Conservation (phyloP, 2,329 filamentous ascomycete species). For the Cadophora luteo-olivacea region DNA sequence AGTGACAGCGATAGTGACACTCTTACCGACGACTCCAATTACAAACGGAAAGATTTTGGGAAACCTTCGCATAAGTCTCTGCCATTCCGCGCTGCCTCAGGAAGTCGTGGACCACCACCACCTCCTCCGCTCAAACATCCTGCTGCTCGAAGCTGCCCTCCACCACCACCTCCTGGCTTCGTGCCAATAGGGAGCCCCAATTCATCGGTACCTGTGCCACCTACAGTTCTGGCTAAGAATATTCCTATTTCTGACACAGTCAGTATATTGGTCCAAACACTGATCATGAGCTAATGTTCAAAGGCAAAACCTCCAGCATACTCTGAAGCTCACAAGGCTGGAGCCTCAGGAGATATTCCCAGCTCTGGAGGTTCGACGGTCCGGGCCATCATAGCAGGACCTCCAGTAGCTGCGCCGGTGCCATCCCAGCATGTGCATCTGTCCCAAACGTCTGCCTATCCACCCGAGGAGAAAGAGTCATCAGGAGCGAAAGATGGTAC, state of each 20-base stretch:
- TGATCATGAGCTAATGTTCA: background rate
- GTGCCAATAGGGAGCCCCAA: background rate
- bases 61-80: background rate
- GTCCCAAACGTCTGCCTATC: background rate
- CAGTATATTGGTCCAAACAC: background rate
- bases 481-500: constrained; percentile 16
- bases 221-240: background rate
- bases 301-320: constrained; percentile 26
- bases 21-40: constrained; percentile 11
- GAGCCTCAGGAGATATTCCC: background rate
- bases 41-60: background rate
- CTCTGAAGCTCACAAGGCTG: constrained; percentile 7
- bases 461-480: constrained; percentile 13
- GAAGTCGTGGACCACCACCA: constrained; percentile 5
- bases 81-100: constrained; percentile 11
- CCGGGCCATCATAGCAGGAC: too few relatives aligned
- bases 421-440: background rate
- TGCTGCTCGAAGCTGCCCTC: background rate
- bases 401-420: background rate
- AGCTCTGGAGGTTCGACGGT: background rate
- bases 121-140: background rate
- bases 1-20: constrained; percentile 25
- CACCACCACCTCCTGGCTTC: background rate
- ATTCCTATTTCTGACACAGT: background rate
- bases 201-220: background rate